A percentile compares a stretch with the other conserved stretches of the same genome.
phyloP scores from a whole-genome alignment of 805 yeast genomes.

The Huiozyma sinensis region DNA sequence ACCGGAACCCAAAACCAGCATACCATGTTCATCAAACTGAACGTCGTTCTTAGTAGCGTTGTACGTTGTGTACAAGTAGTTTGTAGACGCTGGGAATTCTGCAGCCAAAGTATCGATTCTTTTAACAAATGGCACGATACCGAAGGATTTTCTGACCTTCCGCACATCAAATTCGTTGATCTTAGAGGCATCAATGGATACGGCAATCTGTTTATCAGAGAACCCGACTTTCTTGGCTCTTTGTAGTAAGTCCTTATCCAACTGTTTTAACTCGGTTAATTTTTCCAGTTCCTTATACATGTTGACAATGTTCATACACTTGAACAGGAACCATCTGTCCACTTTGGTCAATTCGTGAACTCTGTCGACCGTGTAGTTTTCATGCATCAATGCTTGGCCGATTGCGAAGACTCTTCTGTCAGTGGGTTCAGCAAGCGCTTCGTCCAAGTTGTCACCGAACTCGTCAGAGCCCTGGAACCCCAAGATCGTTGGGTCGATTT shows the following conservation, averaged over 20 bases:
- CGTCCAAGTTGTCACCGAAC: slow-evolving; percentile 65
- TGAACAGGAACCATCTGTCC: slow-evolving; percentile 92
- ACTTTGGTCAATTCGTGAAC: slow-evolving; percentile 89
- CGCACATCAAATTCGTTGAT: slow-evolving; percentile 69
- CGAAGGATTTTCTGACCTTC: slow-evolving; percentile 65
- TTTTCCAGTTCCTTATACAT: slow-evolving; percentile 74
- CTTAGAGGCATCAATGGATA: slow-evolving; percentile 46
- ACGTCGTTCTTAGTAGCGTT: slow-evolving; percentile 83
- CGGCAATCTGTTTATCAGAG: slow-evolving; percentile 86
- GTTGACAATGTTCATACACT: slow-evolving; percentile 84
- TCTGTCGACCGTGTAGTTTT: slow-evolving; percentile 79
- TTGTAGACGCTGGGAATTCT: slow-evolving; percentile 95
- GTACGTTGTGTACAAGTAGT: slow-evolving; percentile 91
- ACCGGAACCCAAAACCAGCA: slow-evolving; percentile 96
- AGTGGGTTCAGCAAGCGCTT: slow-evolving; percentile 72
- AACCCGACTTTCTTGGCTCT: slow-evolving; percentile 91
- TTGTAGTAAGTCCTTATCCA: slow-evolving; percentile 58
- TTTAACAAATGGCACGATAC: slow-evolving; percentile 86
- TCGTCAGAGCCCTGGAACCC: slow-evolving; percentile 84
- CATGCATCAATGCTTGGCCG: slow-evolving; percentile 91
- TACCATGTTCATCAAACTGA: slow-evolving; percentile 78
- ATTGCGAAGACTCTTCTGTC: slow-evolving; percentile 97
- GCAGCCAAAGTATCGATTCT: slow-evolving; percentile 97
- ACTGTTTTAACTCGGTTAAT: slow-evolving; percentile 43
- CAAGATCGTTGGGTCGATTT: slow-evolving; percentile 79